phyloP scores from a whole-genome alignment of 108 stramenopile genomes.

The Schizochytrium sp. region DNA sequence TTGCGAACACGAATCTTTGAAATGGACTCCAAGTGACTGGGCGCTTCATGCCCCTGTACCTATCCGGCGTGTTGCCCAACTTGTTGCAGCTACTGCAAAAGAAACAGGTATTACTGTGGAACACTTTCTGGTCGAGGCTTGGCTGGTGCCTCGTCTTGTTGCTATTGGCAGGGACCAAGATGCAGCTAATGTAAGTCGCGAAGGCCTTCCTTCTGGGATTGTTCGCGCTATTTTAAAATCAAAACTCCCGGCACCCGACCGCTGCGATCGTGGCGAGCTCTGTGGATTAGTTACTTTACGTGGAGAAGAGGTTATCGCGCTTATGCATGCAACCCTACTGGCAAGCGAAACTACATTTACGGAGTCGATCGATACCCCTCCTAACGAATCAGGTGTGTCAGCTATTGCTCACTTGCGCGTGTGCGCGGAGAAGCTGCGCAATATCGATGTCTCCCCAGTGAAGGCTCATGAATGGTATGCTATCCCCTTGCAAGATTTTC shows the following conservation, averaged over 20 bases:
- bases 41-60: not conserved
- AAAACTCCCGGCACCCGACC: not conserved
- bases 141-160: constrained; percentile 27
- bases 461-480: not conserved
- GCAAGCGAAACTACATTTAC: not conserved
- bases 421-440: not conserved
- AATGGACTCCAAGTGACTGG: not conserved
- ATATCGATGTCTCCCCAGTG: not conserved
- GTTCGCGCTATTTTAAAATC: not conserved
- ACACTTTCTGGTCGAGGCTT: not conserved
- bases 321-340: not conserved
- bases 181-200: constrained; percentile 1
- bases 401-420: not conserved
- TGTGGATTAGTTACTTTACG: not conserved
- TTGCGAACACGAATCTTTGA: not conserved
- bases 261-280: constrained; percentile 5
- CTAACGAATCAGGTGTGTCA: not conserved
- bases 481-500: constrained; percentile 26
- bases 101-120: not conserved
- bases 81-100: not conserved
- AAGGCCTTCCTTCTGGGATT: constrained; percentile 6
- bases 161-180: not conserved
- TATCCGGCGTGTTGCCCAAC: constrained; percentile 19
- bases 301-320: not conserved
- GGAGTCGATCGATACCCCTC: not conserved